phyloP scores from a whole-genome alignment of 345 rosid genomes.

The Rhodomyrtus tomentosa region DNA sequence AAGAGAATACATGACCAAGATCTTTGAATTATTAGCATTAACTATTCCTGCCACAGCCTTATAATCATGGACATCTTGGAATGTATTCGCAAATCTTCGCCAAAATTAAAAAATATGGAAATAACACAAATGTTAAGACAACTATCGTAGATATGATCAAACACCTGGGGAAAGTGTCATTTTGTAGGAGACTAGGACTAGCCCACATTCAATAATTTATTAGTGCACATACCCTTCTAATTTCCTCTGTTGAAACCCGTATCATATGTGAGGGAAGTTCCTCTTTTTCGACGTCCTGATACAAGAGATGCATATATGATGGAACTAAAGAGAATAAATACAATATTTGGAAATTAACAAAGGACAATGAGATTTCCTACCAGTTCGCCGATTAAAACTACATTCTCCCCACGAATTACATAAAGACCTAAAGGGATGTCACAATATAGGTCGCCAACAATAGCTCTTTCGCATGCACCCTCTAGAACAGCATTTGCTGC shows the following conservation, averaged over 20 bases:
- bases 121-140: neutral
- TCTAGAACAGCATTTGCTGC: constrained; percentile 97
- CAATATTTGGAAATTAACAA: neutral
- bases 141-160: neutral
- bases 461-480: constrained; percentile 89
- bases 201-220: neutral
- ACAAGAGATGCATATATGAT: neutral
- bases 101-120: neutral
- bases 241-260: constrained; percentile 66
- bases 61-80: neutral
- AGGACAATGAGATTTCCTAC: constrained; percentile 24
- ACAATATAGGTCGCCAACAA: constrained; percentile 86
- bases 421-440: constrained; percentile 94
- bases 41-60: neutral
- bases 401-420: constrained; percentile 94
- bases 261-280: constrained; percentile 94
- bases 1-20: neutral
- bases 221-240: constrained; percentile 39
- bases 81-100: neutral
- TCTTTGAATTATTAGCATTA: neutral
- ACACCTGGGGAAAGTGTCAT: neutral
- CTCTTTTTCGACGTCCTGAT: constrained; percentile 74
- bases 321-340: neutral
- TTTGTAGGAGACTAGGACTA: neutral
- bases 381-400: constrained; percentile 91